These are phyloP conservation scores for Pseudonitzschia multistriata DNA, from an alignment of 108 stramenopile genomes.

Conservation along the genomic window DNA sequence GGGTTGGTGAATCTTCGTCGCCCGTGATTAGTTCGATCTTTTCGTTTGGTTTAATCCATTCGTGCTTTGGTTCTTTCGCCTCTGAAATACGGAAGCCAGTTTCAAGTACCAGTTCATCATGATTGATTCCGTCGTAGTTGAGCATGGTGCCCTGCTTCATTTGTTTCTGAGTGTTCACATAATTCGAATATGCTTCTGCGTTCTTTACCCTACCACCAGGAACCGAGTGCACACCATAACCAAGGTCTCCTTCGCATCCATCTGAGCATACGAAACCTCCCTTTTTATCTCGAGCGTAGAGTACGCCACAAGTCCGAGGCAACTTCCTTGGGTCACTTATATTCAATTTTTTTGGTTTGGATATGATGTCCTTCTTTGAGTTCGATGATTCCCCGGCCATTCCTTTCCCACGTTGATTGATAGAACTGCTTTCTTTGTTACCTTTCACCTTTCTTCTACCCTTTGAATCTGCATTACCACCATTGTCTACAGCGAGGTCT, in stretches of 20 bases:
- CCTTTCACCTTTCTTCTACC: conserved; percentile 29
- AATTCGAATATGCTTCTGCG: conserved; percentile 51
- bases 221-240: conserved; percentile 80
- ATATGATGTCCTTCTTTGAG: conserved; percentile 6
- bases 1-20: conserved; percentile 55
- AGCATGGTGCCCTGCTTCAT: conserved; percentile 3
- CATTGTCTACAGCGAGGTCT: background rate
- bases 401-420: conserved; percentile 17
- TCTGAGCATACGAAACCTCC: conserved; percentile 68
- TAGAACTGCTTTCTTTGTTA: conserved; percentile 21
- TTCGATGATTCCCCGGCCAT: conserved; percentile 5
- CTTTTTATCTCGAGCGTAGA: conserved; percentile 64
- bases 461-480: conserved; percentile 10
- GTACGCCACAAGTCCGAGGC: conserved; percentile 80
- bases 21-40: conserved; percentile 61
- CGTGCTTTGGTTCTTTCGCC: conserved; percentile 39
- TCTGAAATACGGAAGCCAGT: conserved; percentile 21
- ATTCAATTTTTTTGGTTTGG: conserved; percentile 21
- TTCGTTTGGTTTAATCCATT: conserved; percentile 66
- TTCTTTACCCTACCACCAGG: conserved; percentile 79
- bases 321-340: conserved; percentile 30
- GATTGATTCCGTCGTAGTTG: background rate
- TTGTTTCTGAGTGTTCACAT: conserved; percentile 40
- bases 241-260: conserved; percentile 78
- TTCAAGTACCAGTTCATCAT: conserved; percentile 10